phyloP scores from a whole-genome alignment of 768 basidiomycete species.

The Boletus reticulatus region DNA sequence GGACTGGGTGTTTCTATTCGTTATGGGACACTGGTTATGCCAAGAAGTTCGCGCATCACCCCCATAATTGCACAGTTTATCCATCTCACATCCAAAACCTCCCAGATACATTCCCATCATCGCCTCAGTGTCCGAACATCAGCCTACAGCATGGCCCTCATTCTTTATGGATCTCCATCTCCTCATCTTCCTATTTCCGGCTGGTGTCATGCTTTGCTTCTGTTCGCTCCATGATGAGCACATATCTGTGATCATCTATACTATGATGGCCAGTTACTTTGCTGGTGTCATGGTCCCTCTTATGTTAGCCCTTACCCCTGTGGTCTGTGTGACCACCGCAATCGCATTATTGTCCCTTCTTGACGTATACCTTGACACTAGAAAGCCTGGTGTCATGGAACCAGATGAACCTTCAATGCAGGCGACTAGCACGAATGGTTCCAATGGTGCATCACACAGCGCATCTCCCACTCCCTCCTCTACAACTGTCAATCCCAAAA shows the following conservation, averaged over 20 bases:
- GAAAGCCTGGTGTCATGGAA: slow-evolving; percentile 49
- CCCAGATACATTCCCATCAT: slow-evolving; percentile 92
- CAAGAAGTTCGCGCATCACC: slow-evolving; percentile 66
- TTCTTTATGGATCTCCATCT: slow-evolving; percentile 99
- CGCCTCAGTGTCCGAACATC: slow-evolving; percentile 98
- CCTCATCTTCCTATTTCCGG: slow-evolving; percentile 97
- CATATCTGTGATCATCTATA: slow-evolving; percentile 97
- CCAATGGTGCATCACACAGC: slow-evolving; percentile 18
- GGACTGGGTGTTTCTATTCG: slow-evolving; percentile 99
- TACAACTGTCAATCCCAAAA: slow-evolving; percentile 30
- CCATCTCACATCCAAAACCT: neutral
- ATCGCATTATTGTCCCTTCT: slow-evolving; percentile 86
- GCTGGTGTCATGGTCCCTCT: slow-evolving; percentile 99
- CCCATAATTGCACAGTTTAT: neutral
- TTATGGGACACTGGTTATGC: slow-evolving; percentile 99
- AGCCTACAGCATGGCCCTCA: slow-evolving; percentile 98
- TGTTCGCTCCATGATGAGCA: slow-evolving; percentile 93
- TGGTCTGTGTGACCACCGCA: slow-evolving; percentile 92
- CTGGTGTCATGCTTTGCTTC: slow-evolving; percentile 96
- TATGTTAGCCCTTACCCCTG: slow-evolving; percentile 96
- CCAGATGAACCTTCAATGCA: slow-evolving; percentile 7
- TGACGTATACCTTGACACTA: slow-evolving; percentile 87
- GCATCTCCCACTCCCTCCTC: slow-evolving; percentile 28
- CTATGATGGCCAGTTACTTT: slow-evolving; percentile 94
- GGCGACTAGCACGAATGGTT: neutral